phyloP scores from a whole-genome alignment of 306 rosid species.

The Castanea mollissima region DNA sequence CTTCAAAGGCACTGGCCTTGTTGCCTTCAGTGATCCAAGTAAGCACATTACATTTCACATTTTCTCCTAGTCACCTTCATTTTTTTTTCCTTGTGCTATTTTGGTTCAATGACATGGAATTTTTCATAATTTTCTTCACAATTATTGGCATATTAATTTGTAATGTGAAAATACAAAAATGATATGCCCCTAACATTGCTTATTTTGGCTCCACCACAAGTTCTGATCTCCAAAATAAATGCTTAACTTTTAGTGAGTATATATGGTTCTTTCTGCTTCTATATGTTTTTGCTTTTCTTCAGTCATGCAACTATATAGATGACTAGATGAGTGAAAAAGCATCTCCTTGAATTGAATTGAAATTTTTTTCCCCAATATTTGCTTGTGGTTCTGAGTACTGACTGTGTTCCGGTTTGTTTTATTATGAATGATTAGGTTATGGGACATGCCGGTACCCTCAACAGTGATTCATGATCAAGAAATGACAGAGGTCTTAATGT shows the following conservation, averaged over 20 bases:
- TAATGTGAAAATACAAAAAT: neutral
- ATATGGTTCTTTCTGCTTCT: too few species aligned
- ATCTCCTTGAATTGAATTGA: neutral
- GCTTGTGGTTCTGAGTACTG: neutral
- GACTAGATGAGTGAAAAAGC: neutral
- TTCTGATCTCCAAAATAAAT: neutral
- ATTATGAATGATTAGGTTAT: conserved; percentile 28
- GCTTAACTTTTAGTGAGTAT: too few species aligned
- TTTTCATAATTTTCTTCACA: neutral
- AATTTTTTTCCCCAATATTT: neutral
- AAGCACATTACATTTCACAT: neutral
- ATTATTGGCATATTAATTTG: too few species aligned
- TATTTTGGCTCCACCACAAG: neutral
- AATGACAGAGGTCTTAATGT: neutral
- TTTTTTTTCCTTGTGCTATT: too few species aligned
- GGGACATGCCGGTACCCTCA: conserved; percentile 50
- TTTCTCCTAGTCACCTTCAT: neutral
- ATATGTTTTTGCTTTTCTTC: too few species aligned
- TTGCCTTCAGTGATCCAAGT: conserved; percentile 53
- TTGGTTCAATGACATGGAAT: too few species aligned
- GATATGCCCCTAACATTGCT: too few species aligned
- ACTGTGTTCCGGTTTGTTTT: neutral
- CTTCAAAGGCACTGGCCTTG: conserved; percentile 44
- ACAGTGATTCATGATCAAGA: conserved; percentile 19
- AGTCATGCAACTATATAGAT: too few species aligned